phyloP scores from a whole-genome alignment of 306 rosid species.

The Canavalia gladiata region DNA sequence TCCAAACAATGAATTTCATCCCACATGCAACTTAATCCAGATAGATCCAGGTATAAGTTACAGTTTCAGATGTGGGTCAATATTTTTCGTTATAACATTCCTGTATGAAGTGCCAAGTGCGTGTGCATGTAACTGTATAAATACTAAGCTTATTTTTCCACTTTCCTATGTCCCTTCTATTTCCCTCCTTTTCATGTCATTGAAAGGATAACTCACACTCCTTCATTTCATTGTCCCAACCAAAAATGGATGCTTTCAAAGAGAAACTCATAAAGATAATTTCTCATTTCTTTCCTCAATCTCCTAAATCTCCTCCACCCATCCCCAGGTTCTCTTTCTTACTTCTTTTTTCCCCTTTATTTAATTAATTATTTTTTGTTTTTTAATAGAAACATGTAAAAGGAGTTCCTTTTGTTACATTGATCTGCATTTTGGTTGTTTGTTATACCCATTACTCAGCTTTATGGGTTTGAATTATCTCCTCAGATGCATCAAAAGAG shows the following conservation, averaged over 20 bases:
- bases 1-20: no score
- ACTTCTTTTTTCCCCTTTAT: not conserved
- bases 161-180: not conserved
- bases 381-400: not conserved
- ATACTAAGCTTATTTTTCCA: not conserved
- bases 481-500: not conserved
- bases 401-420: not conserved
- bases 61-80: no score
- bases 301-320: conserved; percentile 38
- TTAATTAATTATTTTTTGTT: not conserved
- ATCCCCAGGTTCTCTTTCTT: conserved; percentile 52
- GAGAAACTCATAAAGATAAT: conserved; percentile 62
- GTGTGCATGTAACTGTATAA: not conserved
- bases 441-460: conserved; percentile 32
- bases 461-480: conserved; percentile 33
- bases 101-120: not conserved
- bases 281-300: conserved; percentile 59
- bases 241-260: conserved; percentile 56
- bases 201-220: conserved; percentile 16
- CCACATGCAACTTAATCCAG: no score
- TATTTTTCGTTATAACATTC: no score
- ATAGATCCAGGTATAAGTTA: no score
- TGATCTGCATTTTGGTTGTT: not conserved
- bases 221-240: not conserved
- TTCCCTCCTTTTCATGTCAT: not conserved